Conservation (phyloP, 192 early-diverging fungal genomes). For the Backusella australiensis region DNA sequence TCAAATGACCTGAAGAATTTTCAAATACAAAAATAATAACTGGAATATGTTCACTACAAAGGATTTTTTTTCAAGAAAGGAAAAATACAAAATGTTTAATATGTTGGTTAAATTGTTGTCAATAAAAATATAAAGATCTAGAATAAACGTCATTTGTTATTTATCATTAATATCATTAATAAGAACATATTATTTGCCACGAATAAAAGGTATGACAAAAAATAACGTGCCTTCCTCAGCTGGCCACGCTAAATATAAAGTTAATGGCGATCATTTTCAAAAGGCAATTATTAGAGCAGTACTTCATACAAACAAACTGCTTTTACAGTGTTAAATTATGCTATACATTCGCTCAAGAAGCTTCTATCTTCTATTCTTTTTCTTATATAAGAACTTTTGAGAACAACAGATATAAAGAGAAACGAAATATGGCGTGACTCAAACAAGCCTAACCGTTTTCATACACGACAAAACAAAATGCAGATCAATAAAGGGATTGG, state of each 20-base stretch:
- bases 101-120: background rate
- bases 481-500: background rate
- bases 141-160: background rate
- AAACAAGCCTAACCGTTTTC: background rate
- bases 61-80: background rate
- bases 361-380: background rate
- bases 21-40: background rate
- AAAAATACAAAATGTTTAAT: background rate
- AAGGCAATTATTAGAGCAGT: background rate
- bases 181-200: background rate
- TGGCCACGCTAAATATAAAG: background rate
- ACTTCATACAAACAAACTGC: background rate
- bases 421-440: background rate
- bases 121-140: background rate
- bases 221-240: conserved; percentile 1
- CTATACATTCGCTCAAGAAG: background rate
- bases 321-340: background rate
- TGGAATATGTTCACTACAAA: background rate
- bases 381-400: background rate
- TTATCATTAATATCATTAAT: background rate
- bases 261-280: background rate
- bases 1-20: background rate
- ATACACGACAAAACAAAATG: background rate
- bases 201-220: background rate
- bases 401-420: too few relatives aligned